Percentiles rank a stretch among this genome's conserved stretches.
phyloP scores from a whole-genome alignment of 2,329 filamentous ascomycete species.

The Pyrenophora tritici-repentis region DNA sequence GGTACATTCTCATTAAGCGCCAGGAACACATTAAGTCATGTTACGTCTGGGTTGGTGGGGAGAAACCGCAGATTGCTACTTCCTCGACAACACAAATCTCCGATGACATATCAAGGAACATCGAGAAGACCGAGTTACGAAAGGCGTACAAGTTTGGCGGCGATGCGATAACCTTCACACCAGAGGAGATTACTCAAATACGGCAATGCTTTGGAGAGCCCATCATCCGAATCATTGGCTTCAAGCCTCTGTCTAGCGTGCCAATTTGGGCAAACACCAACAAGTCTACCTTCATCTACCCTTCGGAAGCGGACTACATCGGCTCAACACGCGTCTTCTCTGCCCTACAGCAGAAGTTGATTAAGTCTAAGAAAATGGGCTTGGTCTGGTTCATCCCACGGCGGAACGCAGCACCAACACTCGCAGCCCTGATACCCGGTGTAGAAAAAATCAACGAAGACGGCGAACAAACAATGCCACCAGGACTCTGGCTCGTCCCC shows the following conservation, averaged over 20 bases:
- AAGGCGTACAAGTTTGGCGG: conserved; percentile 97
- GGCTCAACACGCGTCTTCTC: conserved; percentile 93
- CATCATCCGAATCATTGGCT: conserved; percentile 86
- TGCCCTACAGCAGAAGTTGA: conserved; percentile 84
- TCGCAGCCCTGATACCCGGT: conserved; percentile 83
- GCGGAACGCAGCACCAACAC: conserved; percentile 74
- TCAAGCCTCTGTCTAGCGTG: conserved; percentile 78
- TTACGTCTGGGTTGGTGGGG: conserved; percentile 87
- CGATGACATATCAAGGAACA: conserved; percentile 74
- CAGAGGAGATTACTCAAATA: conserved; percentile 79
- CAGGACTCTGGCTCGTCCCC: conserved; percentile 86
- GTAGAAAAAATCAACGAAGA: conserved; percentile 65
- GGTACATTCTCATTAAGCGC: conserved; percentile 85
- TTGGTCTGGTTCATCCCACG: conserved; percentile 90
- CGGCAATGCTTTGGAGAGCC: conserved; percentile 77
- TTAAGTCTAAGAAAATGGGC: conserved; percentile 78
- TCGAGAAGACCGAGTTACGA: conserved; percentile 80
- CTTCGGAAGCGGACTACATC: conserved; percentile 85
- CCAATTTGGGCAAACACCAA: conserved; percentile 84
- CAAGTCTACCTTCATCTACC: conserved; percentile 91
- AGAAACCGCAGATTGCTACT: conserved; percentile 78
- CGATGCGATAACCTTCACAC: conserved; percentile 82
- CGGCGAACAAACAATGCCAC: conserved; percentile 72
- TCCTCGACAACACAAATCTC: conserved; percentile 76
- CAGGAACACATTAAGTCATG: conserved; percentile 81